phyloP scores from a whole-genome alignment of 2,329 filamentous ascomycete species.

The Aspergillus quadricinctus region DNA sequence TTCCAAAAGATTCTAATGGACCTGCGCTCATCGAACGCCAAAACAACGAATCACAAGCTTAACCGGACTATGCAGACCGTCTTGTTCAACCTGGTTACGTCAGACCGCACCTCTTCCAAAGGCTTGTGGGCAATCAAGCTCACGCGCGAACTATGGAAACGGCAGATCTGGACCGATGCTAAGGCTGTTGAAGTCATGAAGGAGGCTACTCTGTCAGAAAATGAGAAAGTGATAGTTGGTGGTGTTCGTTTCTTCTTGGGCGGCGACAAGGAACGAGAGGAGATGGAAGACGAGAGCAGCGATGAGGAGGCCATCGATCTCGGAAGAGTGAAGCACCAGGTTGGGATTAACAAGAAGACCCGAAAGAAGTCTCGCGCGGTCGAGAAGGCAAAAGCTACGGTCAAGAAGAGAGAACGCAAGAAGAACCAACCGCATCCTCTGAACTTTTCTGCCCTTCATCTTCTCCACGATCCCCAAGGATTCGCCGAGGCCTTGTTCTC shows the following conservation, averaged over 20 bases:
- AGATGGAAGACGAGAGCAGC: constrained; percentile 82
- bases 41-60: constrained; percentile 82
- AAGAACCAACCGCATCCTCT: constrained; percentile 82
- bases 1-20: constrained; percentile 89
- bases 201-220: constrained; percentile 80
- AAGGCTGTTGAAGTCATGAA: constrained; percentile 99
- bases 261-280: constrained; percentile 92
- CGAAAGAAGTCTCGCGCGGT: constrained; percentile 79
- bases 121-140: constrained; percentile 95
- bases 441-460: constrained; percentile 93
- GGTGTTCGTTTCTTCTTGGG: constrained; percentile 93
- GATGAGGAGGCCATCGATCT: constrained; percentile 74
- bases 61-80: constrained; percentile 92
- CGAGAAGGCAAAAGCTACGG: constrained; percentile 73
- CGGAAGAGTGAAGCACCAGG: constrained; percentile 74
- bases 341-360: constrained; percentile 92
- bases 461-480: constrained; percentile 89
- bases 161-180: constrained; percentile 91
- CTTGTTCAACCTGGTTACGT: constrained; percentile 84
- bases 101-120: constrained; percentile 78
- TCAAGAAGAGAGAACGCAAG: constrained; percentile 80
- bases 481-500: constrained; percentile 87
- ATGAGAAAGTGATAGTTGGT: constrained; percentile 85
- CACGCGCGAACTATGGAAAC: constrained; percentile 91
- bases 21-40: constrained; percentile 80